Percentiles rank a stretch among this genome's conserved stretches.
Evolutionary conservation across 108 stramenopile species (phyloP).

Genomic region (Epipyxis sp.): DNA sequence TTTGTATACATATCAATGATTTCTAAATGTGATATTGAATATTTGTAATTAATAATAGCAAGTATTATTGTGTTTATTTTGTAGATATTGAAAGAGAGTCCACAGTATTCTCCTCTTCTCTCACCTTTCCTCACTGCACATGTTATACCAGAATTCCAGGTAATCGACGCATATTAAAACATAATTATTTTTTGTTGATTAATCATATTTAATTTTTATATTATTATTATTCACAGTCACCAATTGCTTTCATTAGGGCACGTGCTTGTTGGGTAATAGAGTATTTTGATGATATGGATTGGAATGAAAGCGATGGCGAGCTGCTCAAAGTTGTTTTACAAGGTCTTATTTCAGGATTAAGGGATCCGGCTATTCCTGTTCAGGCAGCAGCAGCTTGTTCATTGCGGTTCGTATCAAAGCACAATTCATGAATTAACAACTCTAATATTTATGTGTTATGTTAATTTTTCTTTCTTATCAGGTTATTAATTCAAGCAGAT

Average conservation of each 20-base stretch:
- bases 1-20: no score
- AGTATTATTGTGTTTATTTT: no score
- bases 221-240: no score
- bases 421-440: no score
- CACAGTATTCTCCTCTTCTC: slow-evolving; percentile 63
- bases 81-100: slow-evolving; percentile 64
- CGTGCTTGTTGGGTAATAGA: slow-evolving; percentile 93
- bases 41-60: no score
- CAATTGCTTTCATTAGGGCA: slow-evolving; percentile 80
- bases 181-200: no score
- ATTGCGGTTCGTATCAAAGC: no score
- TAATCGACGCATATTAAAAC: no score
- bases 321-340: background rate
- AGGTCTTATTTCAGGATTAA: slow-evolving; percentile 62
- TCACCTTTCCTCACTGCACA: slow-evolving; percentile 78
- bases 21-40: no score
- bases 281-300: slow-evolving; percentile 69
- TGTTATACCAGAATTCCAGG: slow-evolving; percentile 87
- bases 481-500: slow-evolving; percentile 79
- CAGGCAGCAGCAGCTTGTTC: slow-evolving; percentile 88
- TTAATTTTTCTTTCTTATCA: no score
- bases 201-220: no score
- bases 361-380: slow-evolving; percentile 89
- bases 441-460: no score
- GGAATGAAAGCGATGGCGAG: slow-evolving; percentile 58